Evolutionary conservation across 352 stramenopile genomes (phyloP).

Genomic region (Globisporangium emineosum): DNA sequence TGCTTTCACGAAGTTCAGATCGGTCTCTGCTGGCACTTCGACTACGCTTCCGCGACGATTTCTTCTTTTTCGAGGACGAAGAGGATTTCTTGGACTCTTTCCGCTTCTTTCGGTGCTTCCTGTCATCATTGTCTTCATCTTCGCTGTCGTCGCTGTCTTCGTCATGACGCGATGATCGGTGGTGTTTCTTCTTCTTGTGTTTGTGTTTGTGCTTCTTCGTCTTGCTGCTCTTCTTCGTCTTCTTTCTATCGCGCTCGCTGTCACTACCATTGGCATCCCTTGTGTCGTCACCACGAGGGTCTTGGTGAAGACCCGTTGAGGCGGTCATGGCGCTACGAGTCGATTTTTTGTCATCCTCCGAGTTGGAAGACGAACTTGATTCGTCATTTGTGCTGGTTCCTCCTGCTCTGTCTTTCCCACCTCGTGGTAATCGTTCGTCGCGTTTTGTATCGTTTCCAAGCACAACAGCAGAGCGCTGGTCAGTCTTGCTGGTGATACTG

Average conservation of each 20-base stretch:
- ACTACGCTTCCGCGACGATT: constrained; percentile 16
- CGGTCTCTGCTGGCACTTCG: constrained; percentile 17
- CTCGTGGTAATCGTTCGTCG: not conserved
- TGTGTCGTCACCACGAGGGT: not conserved
- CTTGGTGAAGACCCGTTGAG: not conserved
- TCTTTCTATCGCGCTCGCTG: not conserved
- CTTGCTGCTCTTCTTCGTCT: constrained; percentile 22
- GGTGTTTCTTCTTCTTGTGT: constrained; percentile 20
- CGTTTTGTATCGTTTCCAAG: constrained; percentile 9
- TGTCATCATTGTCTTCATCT: constrained; percentile 22
- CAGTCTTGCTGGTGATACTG: constrained; percentile 4
- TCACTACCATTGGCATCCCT: not conserved
- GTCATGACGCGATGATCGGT: constrained; percentile 22
- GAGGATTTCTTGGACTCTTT: constrained; percentile 30
- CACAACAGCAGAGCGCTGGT: not conserved
- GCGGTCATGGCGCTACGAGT: not conserved
- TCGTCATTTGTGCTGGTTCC: constrained; percentile 1
- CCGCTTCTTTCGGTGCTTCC: constrained; percentile 27
- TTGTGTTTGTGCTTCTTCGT: constrained; percentile 15
- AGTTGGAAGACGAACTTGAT: constrained; percentile 13
- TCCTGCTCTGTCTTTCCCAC: constrained; percentile 11
- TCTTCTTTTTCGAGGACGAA: constrained; percentile 20
- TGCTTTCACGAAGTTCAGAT: not conserved
- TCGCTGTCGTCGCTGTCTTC: constrained; percentile 18
- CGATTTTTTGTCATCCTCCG: not conserved